A percentile compares a stretch with the other conserved stretches of the same genome.
Evolutionary conservation across 2,329 filamentous ascomycete species (phyloP).

Genomic region (Lomentospora prolificans): DNA sequence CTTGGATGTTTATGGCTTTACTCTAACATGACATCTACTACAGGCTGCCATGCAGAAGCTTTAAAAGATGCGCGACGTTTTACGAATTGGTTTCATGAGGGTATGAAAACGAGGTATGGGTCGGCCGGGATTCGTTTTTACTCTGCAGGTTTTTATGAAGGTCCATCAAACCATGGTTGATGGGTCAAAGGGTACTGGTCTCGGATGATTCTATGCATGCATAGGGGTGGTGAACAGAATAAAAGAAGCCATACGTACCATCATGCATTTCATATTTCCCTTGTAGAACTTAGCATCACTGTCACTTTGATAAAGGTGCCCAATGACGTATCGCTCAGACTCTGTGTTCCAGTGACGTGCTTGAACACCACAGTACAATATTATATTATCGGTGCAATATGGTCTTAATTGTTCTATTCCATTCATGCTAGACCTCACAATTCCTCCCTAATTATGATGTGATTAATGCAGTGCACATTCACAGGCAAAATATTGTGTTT

Average conservation of each 20-base stretch:
- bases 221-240: conserved; percentile 7
- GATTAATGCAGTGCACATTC: too few relatives aligned
- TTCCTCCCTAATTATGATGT: too few relatives aligned
- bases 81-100: conserved; percentile 8
- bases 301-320: background rate
- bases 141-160: background rate
- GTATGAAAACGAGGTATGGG: conserved; percentile 6
- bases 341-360: too few relatives aligned
- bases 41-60: conserved; percentile 79
- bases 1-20: background rate
- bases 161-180: background rate
- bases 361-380: too few relatives aligned
- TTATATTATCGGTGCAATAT: too few relatives aligned
- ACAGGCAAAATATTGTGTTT: too few relatives aligned
- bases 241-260: conserved; percentile 4
- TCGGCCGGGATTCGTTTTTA: conserved; percentile 6
- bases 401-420: too few relatives aligned
- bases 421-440: too few relatives aligned
- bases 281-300: background rate
- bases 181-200: background rate
- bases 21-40: conserved; percentile 13
- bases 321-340: too few relatives aligned
- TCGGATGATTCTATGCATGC: conserved; percentile 1
- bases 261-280: background rate
- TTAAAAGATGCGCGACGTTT: conserved; percentile 38